Percentiles rank a stretch among this genome's conserved stretches.
Conservation (phyloP, 192 early-diverging fungal species). For the Entomortierella chlamydospora region DNA sequence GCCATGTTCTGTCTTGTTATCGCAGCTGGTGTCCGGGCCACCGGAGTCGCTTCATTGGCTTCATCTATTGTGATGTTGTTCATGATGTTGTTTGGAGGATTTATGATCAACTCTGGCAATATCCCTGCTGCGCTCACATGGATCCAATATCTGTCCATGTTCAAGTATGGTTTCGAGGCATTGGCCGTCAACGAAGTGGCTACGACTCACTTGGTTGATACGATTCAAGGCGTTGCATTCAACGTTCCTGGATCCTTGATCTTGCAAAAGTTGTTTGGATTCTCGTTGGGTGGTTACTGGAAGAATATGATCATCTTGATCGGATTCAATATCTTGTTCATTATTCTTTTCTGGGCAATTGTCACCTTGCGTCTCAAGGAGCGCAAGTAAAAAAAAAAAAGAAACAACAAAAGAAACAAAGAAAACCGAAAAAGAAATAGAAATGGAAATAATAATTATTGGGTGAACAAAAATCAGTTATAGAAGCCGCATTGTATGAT, state of each 20-base stretch:
- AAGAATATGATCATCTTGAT: slow-evolving; percentile 50
- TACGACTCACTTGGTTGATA: slow-evolving; percentile 34
- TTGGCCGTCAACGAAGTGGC: slow-evolving; percentile 72
- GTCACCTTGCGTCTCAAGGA: slow-evolving; percentile 50
- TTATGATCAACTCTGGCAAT: slow-evolving; percentile 77
- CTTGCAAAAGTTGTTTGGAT: slow-evolving; percentile 57
- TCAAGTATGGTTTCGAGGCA: slow-evolving; percentile 80
- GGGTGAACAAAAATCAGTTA: too few relatives aligned
- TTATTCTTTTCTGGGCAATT: slow-evolving; percentile 34
- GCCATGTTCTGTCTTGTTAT: slow-evolving; percentile 72
- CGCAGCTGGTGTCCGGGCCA: slow-evolving; percentile 65
- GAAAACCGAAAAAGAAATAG: too few relatives aligned
- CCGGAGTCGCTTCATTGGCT: slow-evolving; percentile 71
- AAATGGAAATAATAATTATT: too few relatives aligned
- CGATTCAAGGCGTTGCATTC: slow-evolving; percentile 47
- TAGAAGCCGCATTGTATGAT: background rate
- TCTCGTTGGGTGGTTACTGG: slow-evolving; percentile 45
- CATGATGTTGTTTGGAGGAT: slow-evolving; percentile 83
- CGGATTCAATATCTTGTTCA: slow-evolving; percentile 39
- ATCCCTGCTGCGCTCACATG: slow-evolving; percentile 70
- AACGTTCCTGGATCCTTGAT: slow-evolving; percentile 55
- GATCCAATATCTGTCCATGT: slow-evolving; percentile 79
- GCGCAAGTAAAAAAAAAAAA: slow-evolving; percentile 26
- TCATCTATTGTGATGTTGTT: slow-evolving; percentile 75
- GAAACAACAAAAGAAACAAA: too few relatives aligned